Base-by-base conservation (phyloP, 345 rosid genomes). In the Boechera stricta region DNA sequence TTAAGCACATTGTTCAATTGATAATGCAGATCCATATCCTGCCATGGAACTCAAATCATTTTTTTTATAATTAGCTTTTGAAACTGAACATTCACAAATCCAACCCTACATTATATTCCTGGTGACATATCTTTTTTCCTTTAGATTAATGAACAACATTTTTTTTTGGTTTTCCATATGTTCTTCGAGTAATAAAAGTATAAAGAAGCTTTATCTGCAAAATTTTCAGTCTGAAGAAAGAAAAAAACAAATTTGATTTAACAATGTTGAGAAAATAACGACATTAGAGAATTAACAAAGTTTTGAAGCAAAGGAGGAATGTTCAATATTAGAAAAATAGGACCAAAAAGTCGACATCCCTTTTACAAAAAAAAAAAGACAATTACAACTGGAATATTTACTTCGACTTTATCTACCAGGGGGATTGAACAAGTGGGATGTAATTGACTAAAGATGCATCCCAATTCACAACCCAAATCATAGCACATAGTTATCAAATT, bases 281-380 rank as follows among this genome's bases (percentile, higher is more conserved):
- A 64, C 64, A 60, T 51, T n/a, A 76, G 44, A 69, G 29, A 62
- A 53, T 32, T 11, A 53, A 52, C 47, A 7, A n/a, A 52, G 31
- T 41, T 39, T 69, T 67, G 78, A 44, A 58, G 63, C 26, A 60
- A 48, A 54, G 29, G 59, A 67, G 53, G 69, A 76, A 76, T 61
- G 75, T 76, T 76, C 75, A 62, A 69, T 38, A n/a, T n/a, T 61
- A 61, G 57, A 76, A 69, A 68, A 69, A 8, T 61, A 71, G 24
- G 5, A 71, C 52, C 76, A 71, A 57, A 7, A 77, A 57, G 73
- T 71, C 77, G 72, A 72, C 81, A 77, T 71, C 55, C 31, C 54
- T 57, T 64, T 48, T 13, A 33, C 55, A 36, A 55, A 47, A 0
- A 67, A 31, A 36, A 15, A 16, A 9, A 2, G 0, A 63, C 58